phyloP scores from a whole-genome alignment of 2,329 filamentous ascomycete genomes.

The Trichoderma sp. region DNA sequence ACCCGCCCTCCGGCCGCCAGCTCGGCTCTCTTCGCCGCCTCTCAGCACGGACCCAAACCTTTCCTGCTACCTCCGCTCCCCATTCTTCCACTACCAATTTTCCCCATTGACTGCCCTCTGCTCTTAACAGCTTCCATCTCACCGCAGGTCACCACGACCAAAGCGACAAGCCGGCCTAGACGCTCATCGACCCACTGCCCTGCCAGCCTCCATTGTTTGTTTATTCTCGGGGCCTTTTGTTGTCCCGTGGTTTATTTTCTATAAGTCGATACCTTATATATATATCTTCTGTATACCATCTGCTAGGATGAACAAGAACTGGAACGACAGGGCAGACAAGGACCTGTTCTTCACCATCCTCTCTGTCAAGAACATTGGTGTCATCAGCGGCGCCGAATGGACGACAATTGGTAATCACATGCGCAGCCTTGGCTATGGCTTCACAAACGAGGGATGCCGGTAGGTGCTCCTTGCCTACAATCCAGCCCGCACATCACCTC shows the following conservation, averaged over 20 bases:
- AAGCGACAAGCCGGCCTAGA: slow-evolving; percentile 15
- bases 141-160: slow-evolving; percentile 24
- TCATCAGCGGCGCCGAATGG: slow-evolving; percentile 66
- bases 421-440: slow-evolving; percentile 61
- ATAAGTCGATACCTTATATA: background rate
- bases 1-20: slow-evolving; percentile 24
- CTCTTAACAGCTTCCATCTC: slow-evolving; percentile 43
- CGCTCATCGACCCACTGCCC: slow-evolving; percentile 20
- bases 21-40: slow-evolving; percentile 6
- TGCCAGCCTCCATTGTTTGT: slow-evolving; percentile 15
- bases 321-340: slow-evolving; percentile 63
- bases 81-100: slow-evolving; percentile 49
- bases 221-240: background rate
- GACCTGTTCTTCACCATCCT: slow-evolving; percentile 66
- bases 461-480: slow-evolving; percentile 43
- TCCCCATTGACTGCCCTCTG: slow-evolving; percentile 40
- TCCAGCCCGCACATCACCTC: background rate
- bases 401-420: slow-evolving; percentile 63
- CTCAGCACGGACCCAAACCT: slow-evolving; percentile 37
- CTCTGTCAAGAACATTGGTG: slow-evolving; percentile 63
- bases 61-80: slow-evolving; percentile 33
- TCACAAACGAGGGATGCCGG: slow-evolving; percentile 67
- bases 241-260: background rate
- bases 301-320: slow-evolving; percentile 56
- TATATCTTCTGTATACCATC: no score